phyloP scores from a whole-genome alignment of 1,139 yeast genomes.

The Candida frijolesensis region DNA sequence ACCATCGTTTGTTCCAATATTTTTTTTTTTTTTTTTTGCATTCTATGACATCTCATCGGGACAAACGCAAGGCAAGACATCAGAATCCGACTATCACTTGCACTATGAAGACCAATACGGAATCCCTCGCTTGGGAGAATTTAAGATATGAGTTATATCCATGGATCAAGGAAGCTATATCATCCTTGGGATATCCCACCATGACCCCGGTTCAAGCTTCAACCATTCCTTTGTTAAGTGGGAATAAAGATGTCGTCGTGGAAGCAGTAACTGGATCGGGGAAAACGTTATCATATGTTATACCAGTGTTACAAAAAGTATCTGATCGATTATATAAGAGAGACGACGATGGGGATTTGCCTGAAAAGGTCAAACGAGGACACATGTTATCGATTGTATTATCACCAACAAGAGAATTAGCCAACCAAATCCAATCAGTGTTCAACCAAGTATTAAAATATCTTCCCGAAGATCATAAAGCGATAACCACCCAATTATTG shows the following conservation, averaged over 20 bases:
- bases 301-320: constrained; percentile 77
- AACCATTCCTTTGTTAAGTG: constrained; percentile 81
- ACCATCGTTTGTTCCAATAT: neutral
- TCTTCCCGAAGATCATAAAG: constrained; percentile 50
- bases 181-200: constrained; percentile 68
- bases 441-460: constrained; percentile 59
- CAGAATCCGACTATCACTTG: neutral
- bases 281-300: constrained; percentile 82
- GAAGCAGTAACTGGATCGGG: constrained; percentile 98
- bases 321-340: constrained; percentile 31
- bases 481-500: constrained; percentile 65
- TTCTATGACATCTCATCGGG: constrained; percentile 10
- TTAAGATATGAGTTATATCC: constrained; percentile 40
- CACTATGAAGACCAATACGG: constrained; percentile 31
- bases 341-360: constrained; percentile 23
- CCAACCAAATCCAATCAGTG: constrained; percentile 77
- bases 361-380: constrained; percentile 51
- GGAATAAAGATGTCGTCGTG: constrained; percentile 94
- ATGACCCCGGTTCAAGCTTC: constrained; percentile 99
- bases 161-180: constrained; percentile 63
- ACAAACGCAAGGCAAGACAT: neutral
- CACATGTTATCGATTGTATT: constrained; percentile 72
- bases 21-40: constrained; percentile 8
- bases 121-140: constrained; percentile 43
- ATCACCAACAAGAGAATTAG: constrained; percentile 92